These are phyloP conservation scores for Lichtheimia ornata DNA, from an alignment of 371 early-diverging fungal species.

Conservation along the genomic window DNA sequence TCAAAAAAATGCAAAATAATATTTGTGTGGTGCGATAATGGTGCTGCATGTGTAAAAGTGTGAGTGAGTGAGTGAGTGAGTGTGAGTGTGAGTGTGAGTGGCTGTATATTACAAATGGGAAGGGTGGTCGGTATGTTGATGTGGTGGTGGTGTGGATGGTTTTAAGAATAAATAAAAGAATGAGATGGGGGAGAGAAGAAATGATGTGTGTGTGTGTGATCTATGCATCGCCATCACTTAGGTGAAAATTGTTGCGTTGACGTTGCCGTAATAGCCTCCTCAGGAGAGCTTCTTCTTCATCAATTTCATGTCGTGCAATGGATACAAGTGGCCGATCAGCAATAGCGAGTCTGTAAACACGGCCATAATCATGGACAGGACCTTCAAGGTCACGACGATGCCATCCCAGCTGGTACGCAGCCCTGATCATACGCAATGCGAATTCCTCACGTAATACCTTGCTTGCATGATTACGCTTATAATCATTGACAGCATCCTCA, in stretches of 20 bases:
- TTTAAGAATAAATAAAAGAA: background rate
- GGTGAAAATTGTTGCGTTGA: constrained; percentile 12
- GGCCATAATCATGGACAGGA: constrained; percentile 51
- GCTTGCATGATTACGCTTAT: constrained; percentile 26
- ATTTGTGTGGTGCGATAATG: background rate
- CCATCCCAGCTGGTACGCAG: constrained; percentile 59
- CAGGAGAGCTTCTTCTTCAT: constrained; percentile 36
- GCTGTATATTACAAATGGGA: background rate
- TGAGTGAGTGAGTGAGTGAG: background rate
- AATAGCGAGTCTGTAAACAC: constrained; percentile 42
- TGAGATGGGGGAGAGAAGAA: background rate
- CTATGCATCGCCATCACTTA: constrained; percentile 1
- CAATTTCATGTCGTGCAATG: constrained; percentile 37
- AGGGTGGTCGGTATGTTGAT: background rate
- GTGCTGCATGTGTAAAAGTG: background rate
- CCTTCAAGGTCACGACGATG: constrained; percentile 43
- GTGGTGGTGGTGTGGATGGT: background rate
- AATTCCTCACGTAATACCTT: constrained; percentile 51
- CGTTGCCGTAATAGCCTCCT: constrained; percentile 16
- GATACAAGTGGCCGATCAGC: constrained; percentile 30
- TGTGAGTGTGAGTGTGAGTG: background rate
- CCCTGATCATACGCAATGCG: constrained; percentile 50
- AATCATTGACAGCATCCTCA: constrained; percentile 45
- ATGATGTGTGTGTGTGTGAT: background rate
- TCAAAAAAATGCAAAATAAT: background rate